Evolutionary conservation across 2,329 filamentous ascomycete genomes (phyloP), one percentile per base, ranked within the genome.

Genomic region (Colletotrichum sublineola): DNA sequence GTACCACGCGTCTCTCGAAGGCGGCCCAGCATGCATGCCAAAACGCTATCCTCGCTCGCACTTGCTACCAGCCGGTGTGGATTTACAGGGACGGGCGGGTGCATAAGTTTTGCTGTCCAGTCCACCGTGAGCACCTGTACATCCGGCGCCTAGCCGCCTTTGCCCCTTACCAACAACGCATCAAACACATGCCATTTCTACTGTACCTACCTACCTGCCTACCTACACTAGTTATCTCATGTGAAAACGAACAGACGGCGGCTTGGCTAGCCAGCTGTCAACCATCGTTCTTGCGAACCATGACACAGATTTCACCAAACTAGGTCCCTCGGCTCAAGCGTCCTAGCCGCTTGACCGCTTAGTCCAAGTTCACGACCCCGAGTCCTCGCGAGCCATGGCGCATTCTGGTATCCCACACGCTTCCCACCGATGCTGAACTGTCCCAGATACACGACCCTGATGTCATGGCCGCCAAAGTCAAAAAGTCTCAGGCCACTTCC

Each of bases 311-410:
- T 24, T 40, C 33, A 57, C 12, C 65, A 31, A 55, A 36, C 63
- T 20, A 50, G 48, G 46, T 33, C 31, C 44, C 40, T 46, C 44
- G 58, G 11, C 50, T 48, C 20, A 61, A 36, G 56, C n/a, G 53
- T 64, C 56, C 52, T 55, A 31, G 29, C 29, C 31, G 24, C 60
- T 52, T 31, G 15, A 63, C 52, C 31, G 38, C 52, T 42, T 29
- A 46, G 40, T 42, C 58, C 50, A 56, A 68, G 65, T 60, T 57
- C 20, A 55, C 42, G 67, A 68, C 57, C 48, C 62, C 57, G 40
- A 64, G 69, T 72, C 38, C 44, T 53, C 55, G 50, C 38, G 69
- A 53, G 66, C 69, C 69, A 72, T 69, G 69, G 69, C 69, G 69
- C 60, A 68, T 64, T 72, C n/a, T 52, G 36, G 40, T 52, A 50